These are phyloP conservation scores for Protomyces macrosporus DNA, from an alignment of 1,139 yeast species.

Conservation along the genomic window DNA sequence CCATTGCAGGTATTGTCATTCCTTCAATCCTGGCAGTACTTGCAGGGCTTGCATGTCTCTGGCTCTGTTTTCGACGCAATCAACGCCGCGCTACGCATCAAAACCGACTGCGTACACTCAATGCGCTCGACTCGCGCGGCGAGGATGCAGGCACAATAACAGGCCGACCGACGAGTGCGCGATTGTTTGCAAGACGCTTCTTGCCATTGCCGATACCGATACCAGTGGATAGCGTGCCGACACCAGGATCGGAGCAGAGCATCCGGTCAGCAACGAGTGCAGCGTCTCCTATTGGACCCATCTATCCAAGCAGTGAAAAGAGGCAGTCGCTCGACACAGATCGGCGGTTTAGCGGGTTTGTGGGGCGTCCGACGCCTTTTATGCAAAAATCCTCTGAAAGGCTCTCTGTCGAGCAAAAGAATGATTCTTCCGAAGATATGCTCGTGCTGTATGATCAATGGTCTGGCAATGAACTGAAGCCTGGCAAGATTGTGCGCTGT, in stretches of 20 bases:
- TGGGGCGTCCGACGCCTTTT: not conserved
- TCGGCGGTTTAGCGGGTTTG: not conserved
- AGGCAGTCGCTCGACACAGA: not conserved
- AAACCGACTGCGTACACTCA: not conserved
- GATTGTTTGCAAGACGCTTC: too few relatives aligned
- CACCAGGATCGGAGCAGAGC: not conserved
- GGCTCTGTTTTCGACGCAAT: not conserved
- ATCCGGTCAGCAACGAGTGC: not conserved
- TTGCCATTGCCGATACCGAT: too few relatives aligned
- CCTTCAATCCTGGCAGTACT: not conserved
- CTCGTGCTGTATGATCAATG: slow-evolving; percentile 4
- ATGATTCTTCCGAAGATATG: not conserved
- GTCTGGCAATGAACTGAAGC: not conserved
- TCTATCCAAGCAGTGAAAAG: not conserved
- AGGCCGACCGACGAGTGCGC: not conserved
- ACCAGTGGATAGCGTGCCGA: not conserved
- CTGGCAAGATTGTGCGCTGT: slow-evolving; percentile 7
- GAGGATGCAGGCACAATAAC: too few relatives aligned
- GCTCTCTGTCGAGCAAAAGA: not conserved
- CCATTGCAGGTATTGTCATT: not conserved
- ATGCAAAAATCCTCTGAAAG: too few relatives aligned
- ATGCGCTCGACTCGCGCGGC: not conserved
- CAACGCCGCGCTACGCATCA: not conserved
- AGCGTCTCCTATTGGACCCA: not conserved
- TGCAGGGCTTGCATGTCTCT: not conserved